Percentiles rank a stretch among this genome's conserved stretches.
phyloP scores from a whole-genome alignment of 2,329 filamentous ascomycete species.

The Penicillium oxalicum region DNA sequence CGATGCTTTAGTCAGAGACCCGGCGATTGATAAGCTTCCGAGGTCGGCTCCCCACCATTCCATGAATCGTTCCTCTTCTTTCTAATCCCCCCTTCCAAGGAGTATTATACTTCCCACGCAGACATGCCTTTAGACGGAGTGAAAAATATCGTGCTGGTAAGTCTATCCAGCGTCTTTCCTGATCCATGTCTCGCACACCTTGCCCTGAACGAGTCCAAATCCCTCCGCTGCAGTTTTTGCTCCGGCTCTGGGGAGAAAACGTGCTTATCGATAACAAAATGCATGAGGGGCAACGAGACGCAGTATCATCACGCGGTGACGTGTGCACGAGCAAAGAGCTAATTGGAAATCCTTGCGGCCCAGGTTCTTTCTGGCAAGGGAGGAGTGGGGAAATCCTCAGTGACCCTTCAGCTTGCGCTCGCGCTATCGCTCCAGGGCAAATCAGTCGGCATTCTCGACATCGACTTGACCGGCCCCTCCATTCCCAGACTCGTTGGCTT shows the following conservation, averaged over 20 bases:
- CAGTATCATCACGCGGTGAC: not conserved
- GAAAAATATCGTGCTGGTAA: constrained; percentile 40
- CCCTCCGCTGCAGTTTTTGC: no score
- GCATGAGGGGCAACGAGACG: constrained; percentile 1
- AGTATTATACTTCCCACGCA: not conserved
- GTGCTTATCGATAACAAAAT: constrained; percentile 37
- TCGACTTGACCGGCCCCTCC: constrained; percentile 92
- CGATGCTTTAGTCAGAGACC: constrained; percentile 14
- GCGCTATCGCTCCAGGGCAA: constrained; percentile 79
- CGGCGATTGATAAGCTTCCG: constrained; percentile 24
- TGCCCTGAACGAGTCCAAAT: no score
- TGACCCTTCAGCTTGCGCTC: constrained; percentile 93
- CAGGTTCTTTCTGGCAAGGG: constrained; percentile 89
- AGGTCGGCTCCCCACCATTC: constrained; percentile 17
- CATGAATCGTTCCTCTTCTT: constrained; percentile 3
- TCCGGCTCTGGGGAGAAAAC: no score
- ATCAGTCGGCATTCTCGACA: constrained; percentile 89
- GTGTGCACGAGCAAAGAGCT: not conserved
- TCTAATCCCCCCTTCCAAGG: constrained; percentile 1
- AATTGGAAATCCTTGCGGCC: not conserved
- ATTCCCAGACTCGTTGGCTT: constrained; percentile 93
- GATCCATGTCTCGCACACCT: not conserved
- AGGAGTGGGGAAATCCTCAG: constrained; percentile 93
- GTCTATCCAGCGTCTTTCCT: constrained; percentile 7
- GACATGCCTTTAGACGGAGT: constrained; percentile 40